Percentiles rank a stretch among this genome's conserved stretches.
These are phyloP conservation scores for Arthroderma sp. DNA, from an alignment of 2,329 filamentous ascomycete genomes.

Conservation along the genomic window DNA sequence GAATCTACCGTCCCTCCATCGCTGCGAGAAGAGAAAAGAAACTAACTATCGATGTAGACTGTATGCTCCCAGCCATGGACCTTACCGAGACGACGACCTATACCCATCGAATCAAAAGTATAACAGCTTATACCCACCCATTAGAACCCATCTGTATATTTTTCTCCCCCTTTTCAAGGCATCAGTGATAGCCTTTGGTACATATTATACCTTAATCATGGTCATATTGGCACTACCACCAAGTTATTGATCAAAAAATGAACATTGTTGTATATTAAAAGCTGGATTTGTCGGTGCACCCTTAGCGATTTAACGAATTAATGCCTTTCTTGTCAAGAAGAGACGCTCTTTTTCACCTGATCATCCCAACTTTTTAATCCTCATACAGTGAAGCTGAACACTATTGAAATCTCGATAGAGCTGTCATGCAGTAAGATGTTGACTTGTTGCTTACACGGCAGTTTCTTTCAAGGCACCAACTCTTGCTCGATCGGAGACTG, in stretches of 20 bases:
- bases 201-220: background rate
- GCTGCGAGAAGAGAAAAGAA: conserved; percentile 84
- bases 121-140: conserved; percentile 13
- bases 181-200: background rate
- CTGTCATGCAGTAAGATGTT: too few species aligned
- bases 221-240: background rate
- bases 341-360: too few species aligned
- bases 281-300: background rate
- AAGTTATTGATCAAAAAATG: background rate
- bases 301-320: background rate
- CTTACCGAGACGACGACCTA: conserved; percentile 42
- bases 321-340: background rate
- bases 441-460: too few species aligned
- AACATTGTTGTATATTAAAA: conserved; percentile 1
- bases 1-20: background rate
- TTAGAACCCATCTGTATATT: background rate
- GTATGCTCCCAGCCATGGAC: conserved; percentile 61
- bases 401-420: too few species aligned
- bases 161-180: background rate
- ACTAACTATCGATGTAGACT: conserved; percentile 35
- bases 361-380: too few species aligned
- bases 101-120: conserved; percentile 17
- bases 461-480: too few species aligned
- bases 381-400: too few species aligned
- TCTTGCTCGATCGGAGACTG: too few species aligned